These are phyloP conservation scores for Komagataea norvegica DNA, from an alignment of 1,139 yeast species.

Conservation along the genomic window DNA sequence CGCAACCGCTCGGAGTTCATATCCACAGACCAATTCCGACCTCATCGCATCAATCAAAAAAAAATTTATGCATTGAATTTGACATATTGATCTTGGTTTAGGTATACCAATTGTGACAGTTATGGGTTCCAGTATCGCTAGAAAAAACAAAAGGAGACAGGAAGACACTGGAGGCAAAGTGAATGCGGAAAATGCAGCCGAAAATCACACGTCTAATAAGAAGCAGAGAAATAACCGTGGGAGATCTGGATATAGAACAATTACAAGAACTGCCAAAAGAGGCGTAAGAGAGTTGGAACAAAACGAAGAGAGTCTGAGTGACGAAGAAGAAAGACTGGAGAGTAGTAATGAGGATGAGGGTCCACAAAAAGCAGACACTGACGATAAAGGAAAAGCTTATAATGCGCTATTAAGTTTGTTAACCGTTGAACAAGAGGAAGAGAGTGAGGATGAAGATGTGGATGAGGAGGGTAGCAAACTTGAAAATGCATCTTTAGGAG, in stretches of 20 bases:
- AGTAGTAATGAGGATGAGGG: conserved; percentile 14
- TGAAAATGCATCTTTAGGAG: too few species aligned
- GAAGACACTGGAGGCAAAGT: neutral
- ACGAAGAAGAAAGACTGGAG: conserved; percentile 12
- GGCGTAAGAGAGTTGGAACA: conserved; percentile 23
- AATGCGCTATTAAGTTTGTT: conserved; percentile 71
- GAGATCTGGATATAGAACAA: conserved; percentile 51
- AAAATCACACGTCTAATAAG: conserved; percentile 6
- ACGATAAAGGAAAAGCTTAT: conserved; percentile 50
- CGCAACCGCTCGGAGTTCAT: conserved; percentile 2
- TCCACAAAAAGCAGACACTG: conserved; percentile 16
- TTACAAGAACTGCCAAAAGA: conserved; percentile 51
- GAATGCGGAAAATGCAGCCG: neutral
- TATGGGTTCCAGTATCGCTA: conserved; percentile 41
- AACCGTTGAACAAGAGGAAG: conserved; percentile 43
- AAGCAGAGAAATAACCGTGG: conserved; percentile 35
- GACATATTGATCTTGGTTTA: too few species aligned
- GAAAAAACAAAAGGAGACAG: conserved; percentile 25
- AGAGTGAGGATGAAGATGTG: conserved; percentile 30
- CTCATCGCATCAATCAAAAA: conserved; percentile 1
- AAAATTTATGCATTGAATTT: neutral
- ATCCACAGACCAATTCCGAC: neutral
- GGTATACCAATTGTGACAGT: neutral
- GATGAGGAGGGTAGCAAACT: too few species aligned
- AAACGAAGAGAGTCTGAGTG: too few species aligned